Evolutionary conservation across 129 eudicot species (phyloP), one percentile per base, ranked within the genome.

Genomic region (Lactuca sativa): DNA sequence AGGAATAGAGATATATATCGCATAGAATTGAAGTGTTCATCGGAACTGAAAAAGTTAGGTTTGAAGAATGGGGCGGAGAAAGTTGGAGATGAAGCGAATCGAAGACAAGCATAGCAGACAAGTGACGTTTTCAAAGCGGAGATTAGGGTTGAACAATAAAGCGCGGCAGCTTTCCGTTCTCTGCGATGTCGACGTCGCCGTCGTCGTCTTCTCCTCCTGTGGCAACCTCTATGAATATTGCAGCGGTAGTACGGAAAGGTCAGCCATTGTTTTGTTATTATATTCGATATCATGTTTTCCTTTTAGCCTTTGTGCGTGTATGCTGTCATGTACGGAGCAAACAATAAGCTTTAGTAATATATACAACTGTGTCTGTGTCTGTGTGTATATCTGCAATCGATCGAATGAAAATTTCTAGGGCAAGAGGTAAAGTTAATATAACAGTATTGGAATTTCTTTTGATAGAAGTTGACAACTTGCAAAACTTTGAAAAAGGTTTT

Each of bases 81-180:
- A 81, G 71, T 18, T 81, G 31, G 78, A 81, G 12, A 81, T 81
- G 17, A 81, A 75, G 67, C 73, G 77, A 70, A 81, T 81, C 73
- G 85, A 69, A 33, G 70, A 66, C 9, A 66, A 65, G 64, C 71
- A 68, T 18, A 18, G 70, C 74, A 10, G 66, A 74, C 70, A 36
- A 41, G 74, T 75, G 2, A 64, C 77, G 9, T 17, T 81, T 9
- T 64, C 81, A 16, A 81, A 81, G 67, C 53, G 84, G 44, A 48
- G 84, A 31, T 2, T 41, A 59, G 84, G 81, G 0, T 52, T 80
- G 66, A 9, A 71, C 33, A 81, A 75, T 53, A 81, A 81, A 51
- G 75, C 72, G 7, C 73, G 76, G 9, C 78, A 71, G 3, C 78
- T 81, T 32, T 65, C 78, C 3, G 78, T 74, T 14, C 80, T 80